Evolutionary conservation across 2,329 filamentous ascomycete species (phyloP).

Genomic region (Calonectria hongkongensis): DNA sequence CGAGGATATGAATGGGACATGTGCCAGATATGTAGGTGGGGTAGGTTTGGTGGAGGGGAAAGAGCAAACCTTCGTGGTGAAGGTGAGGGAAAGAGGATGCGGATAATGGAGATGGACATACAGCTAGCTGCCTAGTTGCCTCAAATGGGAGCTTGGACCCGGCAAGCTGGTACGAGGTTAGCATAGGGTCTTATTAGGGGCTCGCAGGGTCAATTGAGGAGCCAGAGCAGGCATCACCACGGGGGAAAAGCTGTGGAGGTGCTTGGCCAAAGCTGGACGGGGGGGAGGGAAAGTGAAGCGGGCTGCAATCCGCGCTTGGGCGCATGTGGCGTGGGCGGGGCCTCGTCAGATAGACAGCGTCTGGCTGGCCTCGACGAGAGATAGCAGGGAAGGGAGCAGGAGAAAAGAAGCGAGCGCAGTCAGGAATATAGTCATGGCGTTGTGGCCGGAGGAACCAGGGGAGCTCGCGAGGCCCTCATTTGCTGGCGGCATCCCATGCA

Average conservation of each 20-base stretch:
- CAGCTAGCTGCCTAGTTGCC: conserved; percentile 44
- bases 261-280: conserved; percentile 40
- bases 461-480: conserved; percentile 17
- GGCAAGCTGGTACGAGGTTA: conserved; percentile 45
- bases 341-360: conserved; percentile 47
- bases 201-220: conserved; percentile 38
- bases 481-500: background rate
- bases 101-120: conserved; percentile 44
- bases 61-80: conserved; percentile 22
- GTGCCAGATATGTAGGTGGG: conserved; percentile 11
- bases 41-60: conserved; percentile 16
- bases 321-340: conserved; percentile 55
- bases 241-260: conserved; percentile 45
- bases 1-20: background rate
- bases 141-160: conserved; percentile 35
- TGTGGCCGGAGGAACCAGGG: conserved; percentile 2
- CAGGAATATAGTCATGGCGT: background rate
- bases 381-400: conserved; percentile 36
- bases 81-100: conserved; percentile 35
- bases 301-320: conserved; percentile 54
- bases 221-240: conserved; percentile 44
- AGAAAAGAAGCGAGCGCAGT: conserved; percentile 3
- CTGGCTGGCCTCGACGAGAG: conserved; percentile 42
- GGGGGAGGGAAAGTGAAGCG: conserved; percentile 50
- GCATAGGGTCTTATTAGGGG: conserved; percentile 41